A percentile compares a stretch with the other conserved stretches of the same genome.
Conservation (phyloP, 257 asterid genomes). For the Euphrasia confusa region DNA sequence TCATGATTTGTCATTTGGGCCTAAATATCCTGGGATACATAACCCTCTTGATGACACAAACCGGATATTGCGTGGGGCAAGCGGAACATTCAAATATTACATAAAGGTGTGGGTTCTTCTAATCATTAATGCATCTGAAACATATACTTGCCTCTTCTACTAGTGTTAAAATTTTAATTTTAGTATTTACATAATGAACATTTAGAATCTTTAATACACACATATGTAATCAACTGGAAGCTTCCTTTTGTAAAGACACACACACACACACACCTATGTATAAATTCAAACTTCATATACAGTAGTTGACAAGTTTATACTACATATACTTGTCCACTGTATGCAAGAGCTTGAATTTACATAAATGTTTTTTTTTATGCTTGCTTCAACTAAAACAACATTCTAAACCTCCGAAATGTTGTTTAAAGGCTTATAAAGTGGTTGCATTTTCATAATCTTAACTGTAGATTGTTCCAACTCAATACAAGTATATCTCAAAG, state of each 20-base stretch:
- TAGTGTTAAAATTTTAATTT: not conserved
- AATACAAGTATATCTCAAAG: conserved; percentile 77
- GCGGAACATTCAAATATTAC: conserved; percentile 98
- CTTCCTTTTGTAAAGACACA: too few relatives aligned
- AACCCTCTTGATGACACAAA: conserved; percentile 92
- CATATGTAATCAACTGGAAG: too few relatives aligned
- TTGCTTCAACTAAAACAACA: not conserved
- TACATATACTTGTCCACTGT: too few relatives aligned
- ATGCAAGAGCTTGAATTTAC: too few relatives aligned
- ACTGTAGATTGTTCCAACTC: conserved; percentile 91
- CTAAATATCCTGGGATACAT: conserved; percentile 93
- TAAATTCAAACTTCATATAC: too few relatives aligned
- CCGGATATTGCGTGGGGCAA: conserved; percentile 72
- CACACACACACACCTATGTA: too few relatives aligned
- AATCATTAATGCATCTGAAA: conserved; percentile 8
- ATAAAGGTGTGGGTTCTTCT: conserved; percentile 60
- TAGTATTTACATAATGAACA: too few relatives aligned
- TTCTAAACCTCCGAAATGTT: not conserved
- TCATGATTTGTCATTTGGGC: conserved; percentile 94
- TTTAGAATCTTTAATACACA: too few relatives aligned
- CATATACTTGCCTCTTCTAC: not conserved
- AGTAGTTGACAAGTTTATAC: too few relatives aligned
- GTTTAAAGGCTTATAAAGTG: not conserved
- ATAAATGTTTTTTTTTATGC: not conserved
- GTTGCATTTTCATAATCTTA: conserved; percentile 6